Conservation (phyloP, 768 basidiomycete genomes). For the Lactifluus subvellereus region DNA sequence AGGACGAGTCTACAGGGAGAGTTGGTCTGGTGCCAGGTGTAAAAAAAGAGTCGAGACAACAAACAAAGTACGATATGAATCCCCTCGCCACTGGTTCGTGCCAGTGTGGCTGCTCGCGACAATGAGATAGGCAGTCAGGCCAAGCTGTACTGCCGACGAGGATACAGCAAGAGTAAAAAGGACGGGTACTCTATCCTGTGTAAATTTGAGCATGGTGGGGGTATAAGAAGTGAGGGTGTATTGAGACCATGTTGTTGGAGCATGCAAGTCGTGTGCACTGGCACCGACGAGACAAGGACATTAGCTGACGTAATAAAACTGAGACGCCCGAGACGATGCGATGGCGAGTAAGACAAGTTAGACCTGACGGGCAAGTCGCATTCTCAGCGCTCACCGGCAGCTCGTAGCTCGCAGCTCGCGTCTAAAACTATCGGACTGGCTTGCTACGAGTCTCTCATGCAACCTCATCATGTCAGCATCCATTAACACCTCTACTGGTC, state of each 20-base stretch:
- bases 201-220: conserved; percentile 8
- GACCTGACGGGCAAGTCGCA: neutral
- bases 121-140: conserved; percentile 68
- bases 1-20: conserved; percentile 42
- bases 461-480: conserved; percentile 20
- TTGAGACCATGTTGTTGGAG: neutral
- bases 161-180: conserved; percentile 53
- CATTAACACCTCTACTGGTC: conserved; percentile 30
- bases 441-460: conserved; percentile 22
- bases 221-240: neutral
- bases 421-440: conserved; percentile 10
- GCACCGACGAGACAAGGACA: neutral
- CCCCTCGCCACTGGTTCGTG: neutral
- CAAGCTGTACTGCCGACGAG: conserved; percentile 65
- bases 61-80: conserved; percentile 4
- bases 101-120: neutral
- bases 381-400: neutral
- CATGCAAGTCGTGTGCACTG: neutral
- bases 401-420: conserved; percentile 6
- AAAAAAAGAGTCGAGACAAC: conserved; percentile 26
- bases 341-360: too few relatives aligned
- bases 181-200: conserved; percentile 15
- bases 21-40: conserved; percentile 34
- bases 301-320: conserved; percentile 16
- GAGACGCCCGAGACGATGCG: too few relatives aligned